Conservation (phyloP, 495 filamentous ascomycete genomes). For the Cercophora newfieldiana region DNA sequence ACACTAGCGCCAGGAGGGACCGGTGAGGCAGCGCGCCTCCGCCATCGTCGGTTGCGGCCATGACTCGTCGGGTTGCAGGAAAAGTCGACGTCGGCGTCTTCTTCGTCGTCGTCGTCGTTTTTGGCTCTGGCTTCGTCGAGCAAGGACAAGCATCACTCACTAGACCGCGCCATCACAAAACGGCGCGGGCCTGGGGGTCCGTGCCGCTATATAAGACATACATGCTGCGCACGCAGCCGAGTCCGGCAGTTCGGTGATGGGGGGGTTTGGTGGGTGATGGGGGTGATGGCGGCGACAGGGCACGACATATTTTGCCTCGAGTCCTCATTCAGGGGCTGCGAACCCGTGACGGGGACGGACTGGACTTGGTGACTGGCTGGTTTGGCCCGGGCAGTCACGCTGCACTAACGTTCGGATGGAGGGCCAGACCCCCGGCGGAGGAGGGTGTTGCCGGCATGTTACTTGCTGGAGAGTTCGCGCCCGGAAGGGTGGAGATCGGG, state of each 20-base stretch:
- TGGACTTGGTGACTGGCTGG: background rate
- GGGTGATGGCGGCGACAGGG: background rate
- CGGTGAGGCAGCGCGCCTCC: constrained; percentile 28
- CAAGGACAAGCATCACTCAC: background rate
- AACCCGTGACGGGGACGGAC: no score
- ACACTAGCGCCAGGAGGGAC: constrained; percentile 36
- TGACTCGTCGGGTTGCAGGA: no score
- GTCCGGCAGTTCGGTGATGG: no score
- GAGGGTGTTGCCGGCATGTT: background rate
- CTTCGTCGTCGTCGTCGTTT: background rate
- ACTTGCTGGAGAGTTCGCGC: constrained; percentile 2
- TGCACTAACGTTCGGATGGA: constrained; percentile 10
- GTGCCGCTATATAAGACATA: constrained; percentile 6
- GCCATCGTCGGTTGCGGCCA: constrained; percentile 17
- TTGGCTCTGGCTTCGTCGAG: background rate
- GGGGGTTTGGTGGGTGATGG: no score
- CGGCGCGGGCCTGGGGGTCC: constrained; percentile 1
- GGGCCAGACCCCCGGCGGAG: background rate
- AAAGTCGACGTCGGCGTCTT: no score
- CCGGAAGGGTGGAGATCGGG: background rate
- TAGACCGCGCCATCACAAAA: background rate
- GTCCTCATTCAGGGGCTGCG: background rate
- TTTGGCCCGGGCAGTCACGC: constrained; percentile 3
- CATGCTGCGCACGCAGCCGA: background rate
- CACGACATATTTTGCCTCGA: background rate